Conservation (phyloP, 139 green algal genomes). For the Eudorina sp. region DNA sequence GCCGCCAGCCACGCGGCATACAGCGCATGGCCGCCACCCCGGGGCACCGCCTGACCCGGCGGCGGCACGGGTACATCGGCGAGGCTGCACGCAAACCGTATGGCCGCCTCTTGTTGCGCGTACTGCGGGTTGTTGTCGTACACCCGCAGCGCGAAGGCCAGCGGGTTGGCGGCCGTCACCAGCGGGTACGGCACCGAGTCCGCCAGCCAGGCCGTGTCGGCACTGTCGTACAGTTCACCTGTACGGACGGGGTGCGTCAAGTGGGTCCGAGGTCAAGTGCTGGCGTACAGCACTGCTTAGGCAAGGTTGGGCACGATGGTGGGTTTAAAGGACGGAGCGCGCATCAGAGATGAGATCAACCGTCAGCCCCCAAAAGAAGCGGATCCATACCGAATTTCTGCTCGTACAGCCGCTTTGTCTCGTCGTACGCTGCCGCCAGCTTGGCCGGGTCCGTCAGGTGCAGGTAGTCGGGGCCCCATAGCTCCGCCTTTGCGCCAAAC, state of each 20-base stretch:
- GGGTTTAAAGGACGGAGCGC: not conserved
- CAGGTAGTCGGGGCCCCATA: slow-evolving; percentile 24
- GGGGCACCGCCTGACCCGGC: not conserved
- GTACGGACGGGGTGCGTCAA: not conserved
- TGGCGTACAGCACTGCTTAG: not conserved
- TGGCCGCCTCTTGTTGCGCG: not conserved
- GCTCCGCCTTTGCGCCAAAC: not conserved
- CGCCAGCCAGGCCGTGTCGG: slow-evolving; percentile 27
- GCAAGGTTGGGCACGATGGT: not conserved
- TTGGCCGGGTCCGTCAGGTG: not conserved
- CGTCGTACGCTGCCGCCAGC: not conserved
- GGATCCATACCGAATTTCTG: not conserved
- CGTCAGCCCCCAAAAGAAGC: not conserved
- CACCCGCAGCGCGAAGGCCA: not conserved
- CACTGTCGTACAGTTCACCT: slow-evolving; percentile 9
- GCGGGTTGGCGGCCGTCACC: not conserved
- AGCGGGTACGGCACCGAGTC: slow-evolving; percentile 14
- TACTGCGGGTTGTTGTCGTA: not conserved
- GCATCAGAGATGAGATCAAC: not conserved
- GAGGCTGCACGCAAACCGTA: not conserved
- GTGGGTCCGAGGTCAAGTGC: not conserved
- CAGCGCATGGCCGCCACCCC: slow-evolving; percentile 13
- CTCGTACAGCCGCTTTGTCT: not conserved
- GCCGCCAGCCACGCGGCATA: slow-evolving; percentile 16
- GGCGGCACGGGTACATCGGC: not conserved